These are phyloP conservation scores for Geranium incanum DNA, from an alignment of 441 rosid species.

Conservation along the genomic window DNA sequence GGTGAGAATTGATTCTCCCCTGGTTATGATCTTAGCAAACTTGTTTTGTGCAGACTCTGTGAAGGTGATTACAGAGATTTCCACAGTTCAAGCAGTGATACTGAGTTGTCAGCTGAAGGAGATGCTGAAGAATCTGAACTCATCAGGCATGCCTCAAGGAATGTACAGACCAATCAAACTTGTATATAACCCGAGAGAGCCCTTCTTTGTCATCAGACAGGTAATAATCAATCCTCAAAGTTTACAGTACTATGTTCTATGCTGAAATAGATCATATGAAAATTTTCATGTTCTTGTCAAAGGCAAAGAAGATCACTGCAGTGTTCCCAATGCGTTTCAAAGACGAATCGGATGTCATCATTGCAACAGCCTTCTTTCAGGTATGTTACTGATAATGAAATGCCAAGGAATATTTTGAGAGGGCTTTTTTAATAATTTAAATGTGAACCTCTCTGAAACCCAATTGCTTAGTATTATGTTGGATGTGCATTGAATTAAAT, in stretches of 20 bases:
- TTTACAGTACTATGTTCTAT: background rate
- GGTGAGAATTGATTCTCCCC: too few species aligned
- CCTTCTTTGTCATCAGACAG: constrained; percentile 78
- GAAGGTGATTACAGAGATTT: constrained; percentile 51
- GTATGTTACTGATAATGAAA: constrained; percentile 25
- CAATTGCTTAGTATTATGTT: constrained; percentile 1
- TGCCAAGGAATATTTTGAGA: background rate
- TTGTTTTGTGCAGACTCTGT: constrained; percentile 43
- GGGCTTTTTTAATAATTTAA: background rate
- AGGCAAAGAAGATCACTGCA: constrained; percentile 54
- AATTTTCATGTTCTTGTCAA: background rate
- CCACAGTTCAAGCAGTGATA: constrained; percentile 62
- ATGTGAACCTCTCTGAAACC: background rate
- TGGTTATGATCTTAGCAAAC: background rate
- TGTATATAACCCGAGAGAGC: constrained; percentile 58
- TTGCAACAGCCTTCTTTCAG: constrained; percentile 84
- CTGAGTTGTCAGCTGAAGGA: constrained; percentile 70
- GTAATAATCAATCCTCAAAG: constrained; percentile 21
- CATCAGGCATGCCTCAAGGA: constrained; percentile 37
- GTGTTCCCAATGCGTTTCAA: constrained; percentile 84
- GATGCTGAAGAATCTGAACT: constrained; percentile 41
- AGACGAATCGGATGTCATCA: constrained; percentile 68
- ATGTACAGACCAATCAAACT: constrained; percentile 53
- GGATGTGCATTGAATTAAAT: too few species aligned
- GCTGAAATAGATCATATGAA: background rate